phyloP scores from a whole-genome alignment of 129 eudicot genomes.

The Scalesia atractyloides region DNA sequence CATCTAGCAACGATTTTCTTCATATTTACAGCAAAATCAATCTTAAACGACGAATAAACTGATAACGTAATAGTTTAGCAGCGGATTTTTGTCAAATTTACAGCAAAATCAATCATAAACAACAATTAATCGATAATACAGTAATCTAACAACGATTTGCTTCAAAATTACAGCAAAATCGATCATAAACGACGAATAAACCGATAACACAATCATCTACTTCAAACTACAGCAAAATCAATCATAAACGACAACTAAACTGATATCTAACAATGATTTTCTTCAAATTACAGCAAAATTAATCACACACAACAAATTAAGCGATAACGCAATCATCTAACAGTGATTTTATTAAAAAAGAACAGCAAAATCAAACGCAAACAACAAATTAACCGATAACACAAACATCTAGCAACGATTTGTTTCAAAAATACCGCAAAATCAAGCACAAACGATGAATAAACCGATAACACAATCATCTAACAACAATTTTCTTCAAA shows the following conservation, averaged over 20 bases:
- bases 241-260: not conserved
- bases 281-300: not conserved
- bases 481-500: not conserved
- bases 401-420: no score
- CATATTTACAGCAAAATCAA: not conserved
- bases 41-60: not conserved
- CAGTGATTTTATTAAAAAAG: not conserved
- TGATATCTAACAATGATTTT: not conserved
- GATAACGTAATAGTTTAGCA: no score
- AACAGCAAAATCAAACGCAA: not conserved
- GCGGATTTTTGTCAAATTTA: no score
- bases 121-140: no score
- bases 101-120: not conserved
- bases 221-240: not conserved
- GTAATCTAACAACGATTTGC: no score
- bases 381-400: no score
- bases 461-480: conserved; percentile 19
- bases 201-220: conserved; percentile 12
- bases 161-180: not conserved
- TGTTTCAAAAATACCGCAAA: not conserved
- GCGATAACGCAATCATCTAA: no score
- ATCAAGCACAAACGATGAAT: not conserved
- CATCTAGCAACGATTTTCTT: no score
- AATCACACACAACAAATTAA: not conserved
- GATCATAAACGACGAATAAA: not conserved